Base-by-base conservation (phyloP, 2,329 filamentous ascomycete genomes). In the Xylaria sp. region DNA sequence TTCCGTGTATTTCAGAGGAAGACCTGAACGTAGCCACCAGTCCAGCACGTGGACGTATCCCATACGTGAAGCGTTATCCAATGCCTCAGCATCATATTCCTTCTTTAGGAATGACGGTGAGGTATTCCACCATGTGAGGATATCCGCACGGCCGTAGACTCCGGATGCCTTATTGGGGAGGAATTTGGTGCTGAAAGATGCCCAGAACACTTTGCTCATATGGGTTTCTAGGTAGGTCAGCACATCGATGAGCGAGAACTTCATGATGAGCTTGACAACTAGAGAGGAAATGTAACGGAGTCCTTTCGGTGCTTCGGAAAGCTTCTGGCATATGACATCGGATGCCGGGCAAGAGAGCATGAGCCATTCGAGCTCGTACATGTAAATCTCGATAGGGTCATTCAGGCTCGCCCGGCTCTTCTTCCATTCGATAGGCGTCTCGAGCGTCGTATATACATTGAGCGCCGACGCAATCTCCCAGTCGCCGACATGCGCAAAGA, bases 101-200 rank as follows among this genome's bases (percentile, higher is more conserved):
- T 95, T 94, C 68, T 92, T 93, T 2, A 93, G 84, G 70, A 97
- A 95, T 13, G 90, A 93, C 0, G 90, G 89, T 15, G 92, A 94
- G 36, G 91, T 91, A 59, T 90, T 90, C 95, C 95, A 98, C 88
- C 94, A 97, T 70, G 96, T 92, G 9, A 98, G 83, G 36, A 98
- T 92, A 67, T 94, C 92, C 0, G 89, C 90, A 60, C 93, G 91
- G 55, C 93, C 93, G 77, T 96, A 97, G 70, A 94, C 92, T 1
- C 91, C 90, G 1, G 93, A 97, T 0, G 94, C 94, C 77, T 96
- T 96, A 72, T 93, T 94, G 0, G 94, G 93, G 2, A 97, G 86
- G 52, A 94, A 91, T 50, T 92, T 92, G 53, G 93, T 92, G 76
- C 94, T 94, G 34, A 94, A 96, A 2, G 77, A 79, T 2, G 91